These are phyloP conservation scores for Thermomyces lanuginosus DNA, from an alignment of 2,329 filamentous ascomycete genomes.

Conservation along the genomic window DNA sequence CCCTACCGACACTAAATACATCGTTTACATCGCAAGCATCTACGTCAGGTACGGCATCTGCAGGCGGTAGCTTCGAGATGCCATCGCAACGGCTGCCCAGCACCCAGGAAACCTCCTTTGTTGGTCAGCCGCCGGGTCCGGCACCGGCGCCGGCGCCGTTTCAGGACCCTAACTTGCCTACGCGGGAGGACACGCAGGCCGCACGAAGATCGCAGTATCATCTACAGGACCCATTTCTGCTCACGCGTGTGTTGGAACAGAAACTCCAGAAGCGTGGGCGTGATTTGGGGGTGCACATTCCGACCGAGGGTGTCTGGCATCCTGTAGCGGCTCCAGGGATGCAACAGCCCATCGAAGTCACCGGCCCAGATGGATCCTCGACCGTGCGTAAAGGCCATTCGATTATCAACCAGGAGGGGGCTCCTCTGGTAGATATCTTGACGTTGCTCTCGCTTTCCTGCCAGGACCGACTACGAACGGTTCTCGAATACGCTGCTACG, in stretches of 20 bases:
- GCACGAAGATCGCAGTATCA: constrained; percentile 50
- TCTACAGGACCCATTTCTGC: constrained; percentile 56
- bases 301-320: constrained; percentile 39
- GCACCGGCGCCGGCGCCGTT: constrained; percentile 34
- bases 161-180: constrained; percentile 48
- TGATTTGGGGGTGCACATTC: constrained; percentile 42
- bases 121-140: constrained; percentile 47
- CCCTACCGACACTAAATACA: constrained; percentile 31
- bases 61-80: constrained; percentile 34
- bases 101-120: constrained; percentile 42
- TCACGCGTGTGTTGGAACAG: constrained; percentile 42
- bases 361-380: constrained; percentile 45
- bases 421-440: constrained; percentile 64
- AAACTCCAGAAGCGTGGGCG: constrained; percentile 41
- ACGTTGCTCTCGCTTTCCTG: constrained; percentile 68
- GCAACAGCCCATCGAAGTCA: constrained; percentile 32
- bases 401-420: constrained; percentile 50
- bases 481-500: constrained; percentile 61
- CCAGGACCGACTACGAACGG: constrained; percentile 57
- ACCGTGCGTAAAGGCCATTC: constrained; percentile 51
- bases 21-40: constrained; percentile 27
- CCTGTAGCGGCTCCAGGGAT: constrained; percentile 25
- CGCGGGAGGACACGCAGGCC: constrained; percentile 45
- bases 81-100: constrained; percentile 38
- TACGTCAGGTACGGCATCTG: constrained; percentile 25